Evolutionary conservation across 176 grass and related monocot genomes (phyloP), one percentile per base, ranked within the genome.

Genomic region (Chrysopogon serrulatus): DNA sequence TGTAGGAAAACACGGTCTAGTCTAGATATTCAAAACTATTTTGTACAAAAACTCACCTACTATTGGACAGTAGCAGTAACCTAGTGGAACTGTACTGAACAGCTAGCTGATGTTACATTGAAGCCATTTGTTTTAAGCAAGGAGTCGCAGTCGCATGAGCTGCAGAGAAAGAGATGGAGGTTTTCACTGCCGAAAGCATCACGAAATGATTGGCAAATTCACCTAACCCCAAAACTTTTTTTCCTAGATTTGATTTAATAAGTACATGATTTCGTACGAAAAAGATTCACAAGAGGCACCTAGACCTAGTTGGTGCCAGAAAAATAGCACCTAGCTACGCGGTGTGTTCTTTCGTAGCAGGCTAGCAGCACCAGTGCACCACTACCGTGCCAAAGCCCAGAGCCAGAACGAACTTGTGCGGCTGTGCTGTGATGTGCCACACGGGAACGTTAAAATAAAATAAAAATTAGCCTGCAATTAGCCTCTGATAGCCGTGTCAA

Each of bases 131-230:
- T 45, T 44, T 31, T 31, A 68, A 56, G 11, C 39, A 18, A 76
- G 61, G 26, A 34, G 10, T 71, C 15, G 19, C 35, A 12, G 30
- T 69, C 27, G 37, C 62, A 69, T 69, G 40, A 24, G 43, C 44
- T 39, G 56, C 42, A 26, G 42, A 59, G 30, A 49, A 30, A 51
- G 30, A 39, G 45, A 79, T 23, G 57, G 68, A 40, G 41, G 37
- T 56, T 41, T 78, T 36, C 42, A 76, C 74, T 68, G 14, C 47
- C 67, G 59, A 68, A 66, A 76, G 73, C 61, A 32, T 48, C 34
- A 36, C 32, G 59, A 74, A 75, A 87, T 68, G 21, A 76, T 81
- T 76, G 70, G 75, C 33, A 11, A 78, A 60, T 82, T 78, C 64
- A 85, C 74, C 69, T 56, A 68, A 43, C 34, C 14, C 70, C 42